Base-by-base conservation (phyloP, 257 asterid species). In the Gardenia jasminoides region DNA sequence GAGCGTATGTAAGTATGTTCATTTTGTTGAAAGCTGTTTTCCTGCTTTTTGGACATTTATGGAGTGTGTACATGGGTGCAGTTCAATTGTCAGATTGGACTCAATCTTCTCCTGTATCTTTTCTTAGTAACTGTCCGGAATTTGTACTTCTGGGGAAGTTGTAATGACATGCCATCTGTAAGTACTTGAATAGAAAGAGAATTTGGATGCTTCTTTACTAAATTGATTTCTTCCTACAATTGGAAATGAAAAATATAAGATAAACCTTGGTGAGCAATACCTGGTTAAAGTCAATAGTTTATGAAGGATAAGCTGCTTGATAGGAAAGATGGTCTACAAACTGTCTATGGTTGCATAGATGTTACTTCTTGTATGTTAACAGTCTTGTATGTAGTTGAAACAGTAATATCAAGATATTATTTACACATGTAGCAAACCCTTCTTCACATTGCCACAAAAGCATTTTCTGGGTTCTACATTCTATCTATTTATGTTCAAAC, bases 1-100 rank as follows among this genome's bases (percentile, higher is more conserved):
- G 97, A 89, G 85, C 92, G 97, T 76, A 91, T 95, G 99, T 94
- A 90, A 88, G 98, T 90, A 84, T 79, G 67, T 67, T 52, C 43
- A 46, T 39, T 54, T 30, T 28, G 28, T 26, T 30, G 20, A 30
- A 59, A 67, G 68, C 47, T 16, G 24, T 46, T 33, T 36, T 76
- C 20, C 56, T 59, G 26, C 26, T 39, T 31, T 50, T 43, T 67
- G 80, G 77, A 17, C 10, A 8, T 28, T 24, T 24, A 3, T 73
- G 19, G 41, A 72, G 64, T 24, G 20, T 82, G n/a, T 56, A 69
- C 48, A 33, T 64, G 61, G 79, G 4, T 70, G 33, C 59, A 43
- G 39, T 50, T 26, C 50, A 50, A 44, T 70, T 19, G 16, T 30
- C n/a, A 1, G 48, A 52, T 54, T 72, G 44, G 59, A 46, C 15